phyloP scores from a whole-genome alignment of 768 basidiomycete genomes.

The Suillus paluster region DNA sequence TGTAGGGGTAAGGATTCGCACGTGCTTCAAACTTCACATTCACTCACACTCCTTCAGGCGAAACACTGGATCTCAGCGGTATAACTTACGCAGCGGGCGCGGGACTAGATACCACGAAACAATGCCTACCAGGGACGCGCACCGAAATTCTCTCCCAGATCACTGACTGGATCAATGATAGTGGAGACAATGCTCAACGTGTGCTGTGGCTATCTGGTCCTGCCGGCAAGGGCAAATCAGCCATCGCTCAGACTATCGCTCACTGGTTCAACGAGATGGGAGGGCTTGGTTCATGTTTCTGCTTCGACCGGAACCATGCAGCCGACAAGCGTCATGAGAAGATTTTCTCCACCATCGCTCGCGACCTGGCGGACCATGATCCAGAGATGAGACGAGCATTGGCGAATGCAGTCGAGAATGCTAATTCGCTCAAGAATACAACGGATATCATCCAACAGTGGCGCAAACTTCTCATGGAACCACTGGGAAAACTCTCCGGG shows the following conservation, averaged over 20 bases:
- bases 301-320: slow-evolving; percentile 15
- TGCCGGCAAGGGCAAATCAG: slow-evolving; percentile 35
- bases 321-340: slow-evolving; percentile 8
- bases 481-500: background rate
- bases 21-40: background rate
- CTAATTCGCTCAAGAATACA: background rate
- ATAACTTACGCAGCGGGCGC: slow-evolving; percentile 7
- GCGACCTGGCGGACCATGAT: slow-evolving; percentile 24
- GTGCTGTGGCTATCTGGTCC: slow-evolving; percentile 20
- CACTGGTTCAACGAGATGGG: slow-evolving; percentile 12
- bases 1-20: background rate
- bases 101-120: slow-evolving; percentile 3
- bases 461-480: slow-evolving; percentile 20
- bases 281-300: slow-evolving; percentile 24
- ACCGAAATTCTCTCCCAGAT: slow-evolving; percentile 17
- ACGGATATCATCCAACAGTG: slow-evolving; percentile 16
- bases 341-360: slow-evolving; percentile 37
- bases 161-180: slow-evolving; percentile 17
- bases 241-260: slow-evolving; percentile 26
- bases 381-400: background rate
- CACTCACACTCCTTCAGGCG: background rate
- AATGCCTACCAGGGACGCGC: slow-evolving; percentile 22
- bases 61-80: slow-evolving; percentile 2
- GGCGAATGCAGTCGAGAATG: background rate
- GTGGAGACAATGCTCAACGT: background rate